Base-by-base conservation (phyloP, 2,329 filamentous ascomycete genomes). In the Alternaria tenuissima region DNA sequence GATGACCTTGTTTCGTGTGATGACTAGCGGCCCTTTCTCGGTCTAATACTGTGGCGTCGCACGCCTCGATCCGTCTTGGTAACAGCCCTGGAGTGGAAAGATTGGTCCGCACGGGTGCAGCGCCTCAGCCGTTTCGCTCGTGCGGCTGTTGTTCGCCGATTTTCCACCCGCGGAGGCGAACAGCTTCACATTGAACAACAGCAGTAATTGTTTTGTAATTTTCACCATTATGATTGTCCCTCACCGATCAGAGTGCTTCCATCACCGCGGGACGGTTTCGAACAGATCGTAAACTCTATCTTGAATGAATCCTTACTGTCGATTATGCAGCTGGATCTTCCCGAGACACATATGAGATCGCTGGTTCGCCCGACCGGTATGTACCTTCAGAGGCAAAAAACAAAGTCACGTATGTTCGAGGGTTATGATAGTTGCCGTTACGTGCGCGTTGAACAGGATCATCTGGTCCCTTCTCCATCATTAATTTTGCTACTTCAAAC, bases 1-100 rank as follows among this genome's bases (percentile, higher is more conserved):
- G 24, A 44, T 30, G 52, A 34, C 55, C 49, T 30, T 54, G 55
- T 54, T 58, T 47, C 38, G 49, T 54, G 49, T 32, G 51, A 26
- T 44, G 22, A 47, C 42, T 41, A 57, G 18, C 49, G 32, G 55
- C 5, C 12, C 16, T 36, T 44, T 8, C 3, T 44, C 41, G 48
- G 49, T 36, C 32, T 44, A 30, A 46, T 26, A 41, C 42, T 22
- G 26, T 20, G 26, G 55, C 52, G 55, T 52, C 32, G 42, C 49
- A 26, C 41, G 32, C 32, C 14, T 49, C 32, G 26, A 20, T 24
- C 26, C 24, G 41, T 34, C 55, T 26, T 46, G 32, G 36, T 22
- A 20, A 42, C 39, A 42, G 38, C 18, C 38, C 5, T 41, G 46
- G 30, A 2, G 22, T 16, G 32, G 8, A 49, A 22, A 49, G 46